phyloP scores from a whole-genome alignment of 768 basidiomycete species.

The Mycena galopus region DNA sequence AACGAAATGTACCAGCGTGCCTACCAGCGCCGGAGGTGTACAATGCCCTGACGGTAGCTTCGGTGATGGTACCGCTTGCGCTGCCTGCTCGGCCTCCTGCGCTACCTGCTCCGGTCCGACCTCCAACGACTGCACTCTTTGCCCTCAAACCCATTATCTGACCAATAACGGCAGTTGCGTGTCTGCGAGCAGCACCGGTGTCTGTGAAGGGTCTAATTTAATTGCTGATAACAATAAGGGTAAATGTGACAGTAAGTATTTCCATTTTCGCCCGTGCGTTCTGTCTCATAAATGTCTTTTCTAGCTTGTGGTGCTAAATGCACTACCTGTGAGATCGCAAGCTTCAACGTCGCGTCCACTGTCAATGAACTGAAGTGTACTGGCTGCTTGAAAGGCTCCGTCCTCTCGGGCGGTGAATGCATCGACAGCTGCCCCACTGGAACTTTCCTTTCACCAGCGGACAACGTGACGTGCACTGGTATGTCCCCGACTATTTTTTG shows the following conservation, averaged over 20 bases:
- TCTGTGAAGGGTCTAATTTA: slow-evolving; percentile 77
- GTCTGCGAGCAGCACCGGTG: slow-evolving; percentile 70
- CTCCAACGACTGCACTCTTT: slow-evolving; percentile 79
- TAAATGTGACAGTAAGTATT: slow-evolving; percentile 83
- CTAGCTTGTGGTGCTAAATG: slow-evolving; percentile 88
- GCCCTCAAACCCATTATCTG: slow-evolving; percentile 70
- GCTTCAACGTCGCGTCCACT: slow-evolving; percentile 78
- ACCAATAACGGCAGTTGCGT: slow-evolving; percentile 79
- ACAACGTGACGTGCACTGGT: slow-evolving; percentile 84
- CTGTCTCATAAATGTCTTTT: slow-evolving; percentile 21
- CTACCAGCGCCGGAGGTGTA: slow-evolving; percentile 64
- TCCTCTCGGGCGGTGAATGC: slow-evolving; percentile 79
- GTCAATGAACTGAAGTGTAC: slow-evolving; percentile 78
- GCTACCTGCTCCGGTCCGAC: slow-evolving; percentile 77
- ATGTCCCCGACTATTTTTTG: slow-evolving; percentile 43
- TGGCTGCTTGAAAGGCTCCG: slow-evolving; percentile 81
- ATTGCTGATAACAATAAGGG: slow-evolving; percentile 86
- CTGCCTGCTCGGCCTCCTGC: slow-evolving; percentile 74
- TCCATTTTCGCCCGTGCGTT: background rate
- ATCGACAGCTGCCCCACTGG: slow-evolving; percentile 79
- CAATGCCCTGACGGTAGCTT: slow-evolving; percentile 79
- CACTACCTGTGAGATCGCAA: slow-evolving; percentile 80
- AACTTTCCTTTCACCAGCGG: slow-evolving; percentile 76
- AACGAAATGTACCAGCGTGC: slow-evolving; percentile 72
- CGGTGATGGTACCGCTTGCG: slow-evolving; percentile 64